Base-by-base conservation (phyloP, 208 protist species). In the Crithidia brevicula region DNA sequence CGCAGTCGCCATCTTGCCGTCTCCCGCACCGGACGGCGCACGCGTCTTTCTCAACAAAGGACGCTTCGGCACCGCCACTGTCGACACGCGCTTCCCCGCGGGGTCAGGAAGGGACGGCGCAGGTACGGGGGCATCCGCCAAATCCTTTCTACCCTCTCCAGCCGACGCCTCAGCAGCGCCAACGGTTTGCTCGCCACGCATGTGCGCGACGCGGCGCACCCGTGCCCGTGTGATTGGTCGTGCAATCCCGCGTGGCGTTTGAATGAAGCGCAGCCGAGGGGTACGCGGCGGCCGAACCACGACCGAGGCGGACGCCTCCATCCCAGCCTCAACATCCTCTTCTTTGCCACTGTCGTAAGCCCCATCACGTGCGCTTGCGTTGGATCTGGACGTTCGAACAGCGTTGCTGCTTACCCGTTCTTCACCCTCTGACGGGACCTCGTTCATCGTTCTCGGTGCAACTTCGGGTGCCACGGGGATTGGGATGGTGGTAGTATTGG, bases 231-330 rank as follows among this genome's bases (percentile, higher is more conserved):
- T 23, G 18, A 49, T 57, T 2, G 51, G 46, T n/a, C 25, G 23
- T n/a, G 45, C 53, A 20, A 56, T 57, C 31, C 42, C 63, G 23
- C 63, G 63, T 8, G 62, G 63, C n/a, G 57, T 36, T 28, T 51
- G 47, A 3, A 49, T 52, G 53, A 77, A 63, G 56, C 62, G 57
- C 38, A 59, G 22, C 16, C 47, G 56, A 31, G 63, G 71, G 5
- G 63, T 77, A 15, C 57, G 60, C 31, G 20, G 15, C 30, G 47
- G 38, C 0, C 47, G 43, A 27, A 38, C 23, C 18, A 16, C 25
- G 13, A 31, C 30, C 1, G 34, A 54, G 23, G 54, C 27, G 15
- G 15, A 22, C 13, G 27, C 22, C 34, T 31, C 30, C 13, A 47
- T 3, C 15, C 2, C 51, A 3, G 51, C 22, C 23, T 3, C 33